Conservation (phyloP, 768 basidiomycete species). For the Rhizopogon vulgaris region DNA sequence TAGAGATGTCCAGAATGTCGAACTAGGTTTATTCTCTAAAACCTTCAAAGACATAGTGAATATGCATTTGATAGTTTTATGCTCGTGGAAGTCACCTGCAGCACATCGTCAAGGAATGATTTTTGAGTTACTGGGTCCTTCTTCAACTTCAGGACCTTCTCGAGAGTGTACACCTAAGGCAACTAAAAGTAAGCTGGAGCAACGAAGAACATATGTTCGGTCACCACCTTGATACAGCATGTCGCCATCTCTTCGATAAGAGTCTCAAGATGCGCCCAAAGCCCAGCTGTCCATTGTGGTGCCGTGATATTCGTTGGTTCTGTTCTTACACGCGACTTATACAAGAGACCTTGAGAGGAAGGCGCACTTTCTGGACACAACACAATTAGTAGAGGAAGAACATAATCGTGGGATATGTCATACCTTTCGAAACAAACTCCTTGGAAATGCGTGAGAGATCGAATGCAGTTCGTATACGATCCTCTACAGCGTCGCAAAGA, state of each 20-base stretch:
- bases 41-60: slow-evolving; percentile 35
- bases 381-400: not conserved
- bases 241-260: slow-evolving; percentile 87
- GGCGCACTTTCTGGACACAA: slow-evolving; percentile 12
- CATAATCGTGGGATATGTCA: not conserved
- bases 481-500: slow-evolving; percentile 77
- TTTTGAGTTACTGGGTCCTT: slow-evolving; percentile 72
- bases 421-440: slow-evolving; percentile 79
- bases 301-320: slow-evolving; percentile 88
- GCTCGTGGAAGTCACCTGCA: slow-evolving; percentile 56
- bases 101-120: slow-evolving; percentile 86
- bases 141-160: slow-evolving; percentile 89
- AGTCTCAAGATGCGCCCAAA: slow-evolving; percentile 77
- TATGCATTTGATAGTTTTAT: not conserved
- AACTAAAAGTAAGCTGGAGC: not conserved
- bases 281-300: slow-evolving; percentile 75
- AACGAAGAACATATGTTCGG: not conserved
- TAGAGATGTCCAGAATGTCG: slow-evolving; percentile 85
- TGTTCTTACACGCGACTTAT: slow-evolving; percentile 81
- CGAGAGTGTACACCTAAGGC: slow-evolving; percentile 85
- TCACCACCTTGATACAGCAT: slow-evolving; percentile 78
- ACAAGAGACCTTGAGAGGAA: slow-evolving; percentile 40
- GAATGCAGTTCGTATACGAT: slow-evolving; percentile 75
- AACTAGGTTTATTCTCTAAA: slow-evolving; percentile 87
- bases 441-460: slow-evolving; percentile 84